Percentiles rank a stretch among this genome's conserved stretches.
Evolutionary conservation across 352 stramenopile species (phyloP).

Genomic region (Phytopythium helicoides): DNA sequence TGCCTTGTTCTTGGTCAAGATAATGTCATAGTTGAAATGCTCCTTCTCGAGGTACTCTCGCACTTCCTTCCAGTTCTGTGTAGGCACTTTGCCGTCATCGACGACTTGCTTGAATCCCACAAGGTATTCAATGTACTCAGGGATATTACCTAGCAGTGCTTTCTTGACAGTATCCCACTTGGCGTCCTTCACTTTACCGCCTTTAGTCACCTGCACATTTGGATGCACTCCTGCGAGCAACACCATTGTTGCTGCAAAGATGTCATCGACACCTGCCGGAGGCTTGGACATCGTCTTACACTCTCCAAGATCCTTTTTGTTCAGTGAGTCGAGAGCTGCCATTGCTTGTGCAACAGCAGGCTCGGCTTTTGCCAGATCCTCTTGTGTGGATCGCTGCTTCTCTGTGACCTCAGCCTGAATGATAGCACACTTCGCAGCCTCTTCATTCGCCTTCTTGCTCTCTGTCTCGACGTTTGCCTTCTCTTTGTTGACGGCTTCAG

Average conservation of each 20-base stretch:
- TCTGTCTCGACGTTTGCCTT: slow-evolving; percentile 95
- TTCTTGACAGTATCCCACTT: slow-evolving; percentile 96
- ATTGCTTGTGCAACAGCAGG: slow-evolving; percentile 95
- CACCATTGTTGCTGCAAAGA: slow-evolving; percentile 93
- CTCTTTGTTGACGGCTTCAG: slow-evolving; percentile 94
- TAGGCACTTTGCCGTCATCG: slow-evolving; percentile 92
- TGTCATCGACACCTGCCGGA: slow-evolving; percentile 92
- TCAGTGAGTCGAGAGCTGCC: slow-evolving; percentile 94
- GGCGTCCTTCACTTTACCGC: slow-evolving; percentile 94
- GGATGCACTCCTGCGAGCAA: slow-evolving; percentile 94
- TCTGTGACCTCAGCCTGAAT: slow-evolving; percentile 93
- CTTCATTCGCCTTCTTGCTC: slow-evolving; percentile 91
- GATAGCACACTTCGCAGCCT: slow-evolving; percentile 92
- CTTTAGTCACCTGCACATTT: slow-evolving; percentile 92
- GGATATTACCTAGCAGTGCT: slow-evolving; percentile 93
- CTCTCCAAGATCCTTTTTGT: slow-evolving; percentile 96
- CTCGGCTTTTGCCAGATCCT: slow-evolving; percentile 94
- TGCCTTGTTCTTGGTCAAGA: slow-evolving; percentile 94
- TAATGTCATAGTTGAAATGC: slow-evolving; percentile 95
- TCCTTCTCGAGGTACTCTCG: slow-evolving; percentile 92
- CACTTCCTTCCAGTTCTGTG: slow-evolving; percentile 93
- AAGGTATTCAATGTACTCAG: slow-evolving; percentile 95
- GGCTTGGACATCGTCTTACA: slow-evolving; percentile 97
- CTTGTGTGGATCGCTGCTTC: slow-evolving; percentile 86
- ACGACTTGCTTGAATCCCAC: slow-evolving; percentile 93